Evolutionary conservation across 75 land plant species (phyloP), one percentile per base, ranked within the genome.

Genomic region (Gnetum montanum): DNA sequence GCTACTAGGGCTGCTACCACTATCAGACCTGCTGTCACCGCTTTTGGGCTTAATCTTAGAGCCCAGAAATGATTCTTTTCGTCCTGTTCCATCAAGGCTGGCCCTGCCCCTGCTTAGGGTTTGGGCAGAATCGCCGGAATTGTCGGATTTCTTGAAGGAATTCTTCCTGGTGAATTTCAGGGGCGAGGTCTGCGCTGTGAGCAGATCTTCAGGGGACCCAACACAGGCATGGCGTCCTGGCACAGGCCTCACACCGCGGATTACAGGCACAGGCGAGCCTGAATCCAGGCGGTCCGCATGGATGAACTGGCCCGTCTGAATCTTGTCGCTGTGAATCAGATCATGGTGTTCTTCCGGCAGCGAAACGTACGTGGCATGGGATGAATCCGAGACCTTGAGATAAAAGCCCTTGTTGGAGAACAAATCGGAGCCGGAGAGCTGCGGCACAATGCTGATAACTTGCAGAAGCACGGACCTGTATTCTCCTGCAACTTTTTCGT

Each of bases 361-460:
- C 19, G 84, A 76, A 10, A 80, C 92, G 40, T 87, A 87, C 1
- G 84, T 83, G 6, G 88, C 88, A 66, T 87, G 92, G 7, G 80
- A 75, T 6, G 92, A 87, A 34, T 87, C 92, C 0, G 92, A 87
- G 22, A 84, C 84, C 68, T 84, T 87, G 15, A 87, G 47, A 33
- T 87, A 87, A 46, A 87, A 84, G 16, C 92, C 92, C 53, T 83
- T 73, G 51, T 83, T 87, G 1, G 84, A 68, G 47, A 72, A 87
- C 1, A 87, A 71, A 37, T 87, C 92, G 27, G 84, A 71, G 7
- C 76, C 82, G 0, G 88, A 75, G 2, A 87, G 74, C 7, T 84
- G 84, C 12, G 92, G 92, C 4, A 87, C 88, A n/a, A 87, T 86
- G 69, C 80, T 69, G 10, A 86, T 78, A 11, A 87, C 88, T 60